Conservation (phyloP, 2,329 filamentous ascomycete species). For the Fusarium algeriense region DNA sequence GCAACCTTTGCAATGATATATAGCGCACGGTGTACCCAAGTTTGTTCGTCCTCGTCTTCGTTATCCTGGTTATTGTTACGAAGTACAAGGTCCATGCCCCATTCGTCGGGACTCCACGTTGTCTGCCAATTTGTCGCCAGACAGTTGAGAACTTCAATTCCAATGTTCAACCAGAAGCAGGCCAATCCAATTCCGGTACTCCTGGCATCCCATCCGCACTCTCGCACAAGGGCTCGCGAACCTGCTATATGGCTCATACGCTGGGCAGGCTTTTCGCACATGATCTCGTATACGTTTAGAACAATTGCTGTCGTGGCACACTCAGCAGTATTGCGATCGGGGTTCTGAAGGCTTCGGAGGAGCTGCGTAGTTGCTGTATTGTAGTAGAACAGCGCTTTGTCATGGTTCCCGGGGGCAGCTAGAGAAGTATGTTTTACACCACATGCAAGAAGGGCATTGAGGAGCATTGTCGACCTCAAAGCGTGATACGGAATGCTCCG, state of each 20-base stretch:
- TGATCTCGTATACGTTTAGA: constrained; percentile 92
- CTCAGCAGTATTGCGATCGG: constrained; percentile 83
- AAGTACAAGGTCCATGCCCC: constrained; percentile 84
- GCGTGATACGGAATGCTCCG: constrained; percentile 85
- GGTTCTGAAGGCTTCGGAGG: constrained; percentile 82
- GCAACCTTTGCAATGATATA: constrained; percentile 89
- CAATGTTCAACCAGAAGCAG: constrained; percentile 95
- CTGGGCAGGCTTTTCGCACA: constrained; percentile 82
- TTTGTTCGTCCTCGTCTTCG: constrained; percentile 68
- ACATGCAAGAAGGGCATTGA: constrained; percentile 90
- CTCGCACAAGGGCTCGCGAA: constrained; percentile 85
- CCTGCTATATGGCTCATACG: constrained; percentile 93
- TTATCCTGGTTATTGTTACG: constrained; percentile 56
- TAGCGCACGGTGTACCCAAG: constrained; percentile 90
- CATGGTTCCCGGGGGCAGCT: constrained; percentile 77
- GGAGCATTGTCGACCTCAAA: constrained; percentile 84
- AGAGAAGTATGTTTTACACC: constrained; percentile 85
- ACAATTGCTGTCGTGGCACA: constrained; percentile 90
- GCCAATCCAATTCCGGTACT: constrained; percentile 84
- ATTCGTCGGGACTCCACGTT: constrained; percentile 90
- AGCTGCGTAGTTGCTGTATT: constrained; percentile 85
- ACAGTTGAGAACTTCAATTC: constrained; percentile 90
- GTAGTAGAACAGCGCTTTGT: constrained; percentile 86
- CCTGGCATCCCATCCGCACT: constrained; percentile 88
- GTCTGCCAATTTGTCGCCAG: constrained; percentile 88